Conservation (phyloP, 2,329 filamentous ascomycete species). For the Pseudodiploospora longispora region DNA sequence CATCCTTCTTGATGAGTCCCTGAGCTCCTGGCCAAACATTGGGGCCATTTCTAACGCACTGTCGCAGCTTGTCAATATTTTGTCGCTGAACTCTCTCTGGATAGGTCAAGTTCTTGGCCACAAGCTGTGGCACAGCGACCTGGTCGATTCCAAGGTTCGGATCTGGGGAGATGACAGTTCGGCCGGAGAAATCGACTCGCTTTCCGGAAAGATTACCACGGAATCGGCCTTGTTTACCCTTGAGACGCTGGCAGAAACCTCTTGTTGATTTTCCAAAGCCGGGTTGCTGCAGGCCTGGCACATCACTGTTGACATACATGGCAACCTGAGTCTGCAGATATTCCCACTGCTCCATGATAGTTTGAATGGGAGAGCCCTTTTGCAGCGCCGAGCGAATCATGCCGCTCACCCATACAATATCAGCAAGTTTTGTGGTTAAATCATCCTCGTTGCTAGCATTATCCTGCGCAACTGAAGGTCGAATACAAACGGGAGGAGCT, state of each 20-base stretch:
- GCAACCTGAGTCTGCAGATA: slow-evolving; percentile 91
- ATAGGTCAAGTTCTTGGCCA: slow-evolving; percentile 96
- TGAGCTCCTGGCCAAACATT: slow-evolving; percentile 84
- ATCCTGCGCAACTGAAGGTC: slow-evolving; percentile 89
- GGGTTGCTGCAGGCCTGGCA: slow-evolving; percentile 83
- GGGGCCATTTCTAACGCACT: slow-evolving; percentile 67
- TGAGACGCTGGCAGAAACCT: slow-evolving; percentile 89
- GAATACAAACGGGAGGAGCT: slow-evolving; percentile 86
- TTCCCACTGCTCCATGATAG: slow-evolving; percentile 98
- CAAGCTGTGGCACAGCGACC: slow-evolving; percentile 81
- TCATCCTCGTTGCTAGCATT: slow-evolving; percentile 93
- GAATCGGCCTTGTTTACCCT: slow-evolving; percentile 96
- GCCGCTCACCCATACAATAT: slow-evolving; percentile 88
- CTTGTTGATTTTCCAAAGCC: slow-evolving; percentile 83
- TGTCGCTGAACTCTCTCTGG: slow-evolving; percentile 79
- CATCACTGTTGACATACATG: slow-evolving; percentile 96
- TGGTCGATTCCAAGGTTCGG: slow-evolving; percentile 90
- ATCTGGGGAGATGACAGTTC: slow-evolving; percentile 96
- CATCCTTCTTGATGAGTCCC: slow-evolving; percentile 64
- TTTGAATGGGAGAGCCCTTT: slow-evolving; percentile 76
- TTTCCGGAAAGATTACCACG: slow-evolving; percentile 95
- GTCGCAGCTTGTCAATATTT: slow-evolving; percentile 74
- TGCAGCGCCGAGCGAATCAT: slow-evolving; percentile 75
- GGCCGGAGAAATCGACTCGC: slow-evolving; percentile 94
- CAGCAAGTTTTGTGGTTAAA: slow-evolving; percentile 90